Evolutionary conservation across 2,329 filamentous ascomycete species (phyloP).

Genomic region (Huntiella abstrusa): DNA sequence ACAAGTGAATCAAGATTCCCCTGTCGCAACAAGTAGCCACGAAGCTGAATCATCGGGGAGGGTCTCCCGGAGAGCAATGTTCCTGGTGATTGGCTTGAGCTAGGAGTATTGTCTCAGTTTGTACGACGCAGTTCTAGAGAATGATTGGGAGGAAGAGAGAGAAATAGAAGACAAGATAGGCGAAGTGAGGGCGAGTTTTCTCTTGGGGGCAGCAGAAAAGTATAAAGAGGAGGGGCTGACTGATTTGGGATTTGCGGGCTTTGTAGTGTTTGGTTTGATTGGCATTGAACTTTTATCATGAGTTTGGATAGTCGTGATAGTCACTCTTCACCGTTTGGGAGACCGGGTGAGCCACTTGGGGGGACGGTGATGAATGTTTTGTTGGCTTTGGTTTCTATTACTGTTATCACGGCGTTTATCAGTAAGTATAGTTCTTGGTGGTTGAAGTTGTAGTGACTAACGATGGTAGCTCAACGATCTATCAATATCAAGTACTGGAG

Average conservation of each 20-base stretch:
- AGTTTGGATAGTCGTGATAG: not conserved
- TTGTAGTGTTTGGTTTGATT: not conserved
- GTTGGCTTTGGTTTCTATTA: conserved; percentile 19
- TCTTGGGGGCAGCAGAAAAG: not conserved
- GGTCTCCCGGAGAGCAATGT: not conserved
- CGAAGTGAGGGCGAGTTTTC: not conserved
- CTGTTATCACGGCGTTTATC: conserved; percentile 20
- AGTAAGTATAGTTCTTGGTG: conserved; percentile 15
- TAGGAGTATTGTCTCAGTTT: not conserved
- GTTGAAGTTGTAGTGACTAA: not conserved
- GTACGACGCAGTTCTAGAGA: not conserved
- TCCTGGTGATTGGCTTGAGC: not conserved
- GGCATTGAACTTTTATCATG: not conserved
- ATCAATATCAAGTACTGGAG: conserved; percentile 12
- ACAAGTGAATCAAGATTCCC: too few relatives aligned
- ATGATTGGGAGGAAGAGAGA: not conserved
- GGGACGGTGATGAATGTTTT: conserved; percentile 21
- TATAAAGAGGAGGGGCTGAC: not conserved
- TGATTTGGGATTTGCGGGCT: not conserved
- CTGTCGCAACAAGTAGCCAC: too few relatives aligned
- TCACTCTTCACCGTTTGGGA: conserved; percentile 1
- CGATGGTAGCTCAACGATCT: conserved; percentile 5
- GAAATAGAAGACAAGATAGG: not conserved
- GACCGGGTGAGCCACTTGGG: conserved; percentile 15
- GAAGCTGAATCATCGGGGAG: not conserved